These are phyloP conservation scores for Trifolium pratense DNA, from an alignment of 306 rosid species.

Conservation along the genomic window DNA sequence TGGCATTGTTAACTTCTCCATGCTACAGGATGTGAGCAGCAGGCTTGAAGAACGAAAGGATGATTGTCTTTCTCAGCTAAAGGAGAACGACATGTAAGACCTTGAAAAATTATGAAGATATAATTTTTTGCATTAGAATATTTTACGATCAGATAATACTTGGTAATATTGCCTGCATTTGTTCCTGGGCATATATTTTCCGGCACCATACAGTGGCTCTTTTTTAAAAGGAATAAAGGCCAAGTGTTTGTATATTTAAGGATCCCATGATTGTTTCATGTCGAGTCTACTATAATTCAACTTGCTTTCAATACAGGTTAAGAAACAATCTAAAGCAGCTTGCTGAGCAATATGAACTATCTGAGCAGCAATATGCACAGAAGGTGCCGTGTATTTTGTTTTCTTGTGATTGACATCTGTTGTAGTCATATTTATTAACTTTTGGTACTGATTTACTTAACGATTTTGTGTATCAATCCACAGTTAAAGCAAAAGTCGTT, in stretches of 20 bases:
- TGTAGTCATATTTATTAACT: slow-evolving; percentile 33
- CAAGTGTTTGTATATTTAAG: slow-evolving; percentile 14
- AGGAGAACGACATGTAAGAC: slow-evolving; percentile 96
- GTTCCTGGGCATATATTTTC: background rate
- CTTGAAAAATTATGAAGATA: slow-evolving; percentile 33
- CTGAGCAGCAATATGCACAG: slow-evolving; percentile 82
- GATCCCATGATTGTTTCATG: slow-evolving; percentile 9
- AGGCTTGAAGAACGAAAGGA: slow-evolving; percentile 97
- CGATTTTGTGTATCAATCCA: slow-evolving; percentile 46
- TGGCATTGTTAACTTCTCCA: slow-evolving; percentile 40
- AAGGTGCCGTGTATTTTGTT: slow-evolving; percentile 56
- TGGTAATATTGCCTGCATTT: background rate
- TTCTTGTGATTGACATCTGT: slow-evolving; percentile 29
- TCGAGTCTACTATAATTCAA: slow-evolving; percentile 20
- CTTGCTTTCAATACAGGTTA: slow-evolving; percentile 62
- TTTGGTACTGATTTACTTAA: slow-evolving; percentile 21
- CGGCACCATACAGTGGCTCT: slow-evolving; percentile 1
- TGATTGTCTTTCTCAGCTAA: slow-evolving; percentile 83
- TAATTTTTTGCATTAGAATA: background rate
- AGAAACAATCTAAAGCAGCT: slow-evolving; percentile 83
- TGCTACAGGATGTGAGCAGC: slow-evolving; percentile 78
- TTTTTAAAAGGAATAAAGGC: background rate
- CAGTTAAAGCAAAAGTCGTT: slow-evolving; percentile 90
- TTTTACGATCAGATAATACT: slow-evolving; percentile 14
- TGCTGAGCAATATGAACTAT: slow-evolving; percentile 69